Evolutionary conservation across 805 yeast species (phyloP).

Genomic region (Naumovozyma castellii): DNA sequence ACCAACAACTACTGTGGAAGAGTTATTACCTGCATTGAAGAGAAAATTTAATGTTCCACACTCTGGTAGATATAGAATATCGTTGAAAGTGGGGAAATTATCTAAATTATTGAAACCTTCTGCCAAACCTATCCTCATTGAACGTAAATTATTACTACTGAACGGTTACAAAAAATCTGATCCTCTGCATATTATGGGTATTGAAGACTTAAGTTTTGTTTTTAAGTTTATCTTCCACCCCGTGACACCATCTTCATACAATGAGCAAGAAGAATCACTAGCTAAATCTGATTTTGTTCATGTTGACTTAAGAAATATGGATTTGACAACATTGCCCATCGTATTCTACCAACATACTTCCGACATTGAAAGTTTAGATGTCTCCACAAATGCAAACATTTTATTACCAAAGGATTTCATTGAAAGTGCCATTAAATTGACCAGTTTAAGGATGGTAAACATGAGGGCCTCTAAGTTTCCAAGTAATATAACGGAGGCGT

Average conservation of each 20-base stretch:
- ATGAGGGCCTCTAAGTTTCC: constrained; percentile 74
- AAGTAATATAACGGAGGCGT: constrained; percentile 57
- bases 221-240: constrained; percentile 71
- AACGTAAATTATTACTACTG: constrained; percentile 57
- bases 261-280: constrained; percentile 60
- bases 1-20: constrained; percentile 66
- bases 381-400: constrained; percentile 79
- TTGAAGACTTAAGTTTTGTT: constrained; percentile 73
- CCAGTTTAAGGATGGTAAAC: constrained; percentile 55
- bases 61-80: constrained; percentile 64
- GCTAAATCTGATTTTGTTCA: constrained; percentile 51
- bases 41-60: constrained; percentile 68
- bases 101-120: constrained; percentile 62
- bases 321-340: constrained; percentile 77
- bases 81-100: constrained; percentile 65
- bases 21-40: constrained; percentile 59
- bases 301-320: constrained; percentile 64
- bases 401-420: constrained; percentile 77
- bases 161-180: constrained; percentile 79
- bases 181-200: constrained; percentile 64
- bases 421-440: constrained; percentile 65
- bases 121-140: constrained; percentile 72
- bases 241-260: constrained; percentile 48
- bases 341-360: constrained; percentile 69
- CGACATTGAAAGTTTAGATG: constrained; percentile 72